phyloP scores from a whole-genome alignment of 2,329 filamentous ascomycete genomes.

The Aphanoascus verrucosus region DNA sequence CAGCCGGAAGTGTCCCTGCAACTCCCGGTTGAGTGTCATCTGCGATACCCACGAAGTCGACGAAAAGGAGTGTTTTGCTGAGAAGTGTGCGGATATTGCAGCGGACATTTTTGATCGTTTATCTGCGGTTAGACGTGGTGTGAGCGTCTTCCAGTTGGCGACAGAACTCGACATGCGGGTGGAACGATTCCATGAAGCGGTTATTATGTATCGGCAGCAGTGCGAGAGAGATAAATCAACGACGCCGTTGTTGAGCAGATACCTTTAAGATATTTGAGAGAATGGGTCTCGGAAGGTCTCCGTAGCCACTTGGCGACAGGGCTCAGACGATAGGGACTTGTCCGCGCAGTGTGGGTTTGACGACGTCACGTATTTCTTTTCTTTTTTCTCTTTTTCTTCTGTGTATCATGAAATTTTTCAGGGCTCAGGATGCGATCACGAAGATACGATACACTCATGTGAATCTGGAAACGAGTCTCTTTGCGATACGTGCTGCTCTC shows the following conservation, averaged over 20 bases:
- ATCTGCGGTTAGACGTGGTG: conserved; percentile 19
- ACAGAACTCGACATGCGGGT: conserved; percentile 21
- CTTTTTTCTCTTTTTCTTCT: background rate
- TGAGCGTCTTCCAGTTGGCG: conserved; percentile 18
- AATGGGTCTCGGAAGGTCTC: conserved; percentile 9
- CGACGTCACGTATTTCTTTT: conserved; percentile 9
- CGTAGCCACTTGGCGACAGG: conserved; percentile 13
- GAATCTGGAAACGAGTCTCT: too few relatives aligned
- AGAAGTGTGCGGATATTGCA: conserved; percentile 23
- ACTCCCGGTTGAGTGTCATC: conserved; percentile 25
- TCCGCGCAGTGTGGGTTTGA: conserved; percentile 5
- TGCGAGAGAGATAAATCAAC: background rate
- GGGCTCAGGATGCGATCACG: too few relatives aligned
- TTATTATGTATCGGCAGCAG: conserved; percentile 22
- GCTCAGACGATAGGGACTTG: conserved; percentile 10
- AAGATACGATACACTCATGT: too few relatives aligned
- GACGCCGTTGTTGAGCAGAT: too few relatives aligned
- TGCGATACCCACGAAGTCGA: conserved; percentile 17
- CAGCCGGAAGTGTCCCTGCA: conserved; percentile 28
- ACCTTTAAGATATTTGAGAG: conserved; percentile 3
- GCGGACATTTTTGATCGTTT: conserved; percentile 26
- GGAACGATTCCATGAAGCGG: conserved; percentile 23
- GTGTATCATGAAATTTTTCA: background rate
- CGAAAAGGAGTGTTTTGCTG: conserved; percentile 16
- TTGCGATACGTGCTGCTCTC: background rate